Conservation (phyloP, 2,329 filamentous ascomycete species). For the Capronia americana region DNA sequence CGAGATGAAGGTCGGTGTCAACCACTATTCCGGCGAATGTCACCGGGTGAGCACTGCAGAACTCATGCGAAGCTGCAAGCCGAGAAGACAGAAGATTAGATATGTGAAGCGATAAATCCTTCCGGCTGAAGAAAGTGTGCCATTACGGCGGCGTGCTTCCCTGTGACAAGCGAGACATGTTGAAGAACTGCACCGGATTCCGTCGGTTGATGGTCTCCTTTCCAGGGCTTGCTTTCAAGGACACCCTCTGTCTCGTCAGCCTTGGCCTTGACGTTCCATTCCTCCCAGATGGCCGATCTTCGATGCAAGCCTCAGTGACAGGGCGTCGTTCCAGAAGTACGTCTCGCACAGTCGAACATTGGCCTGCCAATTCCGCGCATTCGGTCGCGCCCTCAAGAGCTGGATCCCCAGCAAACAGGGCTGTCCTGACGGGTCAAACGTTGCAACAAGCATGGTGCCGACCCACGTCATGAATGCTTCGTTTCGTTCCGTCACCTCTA, state of each 20-base stretch:
- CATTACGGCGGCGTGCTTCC: neutral
- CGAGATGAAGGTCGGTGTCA: too few species aligned
- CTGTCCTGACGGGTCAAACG: constrained; percentile 18
- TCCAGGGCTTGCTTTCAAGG: neutral
- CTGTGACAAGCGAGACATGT: neutral
- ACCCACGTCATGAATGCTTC: constrained; percentile 27
- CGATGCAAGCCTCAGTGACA: constrained; percentile 27
- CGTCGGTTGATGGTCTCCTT: neutral
- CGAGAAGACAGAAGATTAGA: too few species aligned
- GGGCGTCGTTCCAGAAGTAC: constrained; percentile 28
- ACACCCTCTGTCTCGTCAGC: constrained; percentile 2
- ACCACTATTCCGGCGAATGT: too few species aligned
- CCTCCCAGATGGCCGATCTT: constrained; percentile 22
- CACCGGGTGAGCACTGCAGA: too few species aligned
- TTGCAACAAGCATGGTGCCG: constrained; percentile 21
- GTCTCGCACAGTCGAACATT: constrained; percentile 25
- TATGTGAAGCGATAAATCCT: too few species aligned
- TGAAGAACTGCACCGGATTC: neutral
- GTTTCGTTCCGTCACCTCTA: constrained; percentile 25
- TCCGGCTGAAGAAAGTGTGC: too few species aligned
- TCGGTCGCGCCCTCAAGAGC: constrained; percentile 21
- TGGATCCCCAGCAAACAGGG: constrained; percentile 18
- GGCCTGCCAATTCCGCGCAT: constrained; percentile 22
- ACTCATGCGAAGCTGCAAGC: too few species aligned
- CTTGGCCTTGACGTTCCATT: constrained; percentile 15